phyloP scores from a whole-genome alignment of 148 eudicot species.

The Hydrangea macrophylla region DNA sequence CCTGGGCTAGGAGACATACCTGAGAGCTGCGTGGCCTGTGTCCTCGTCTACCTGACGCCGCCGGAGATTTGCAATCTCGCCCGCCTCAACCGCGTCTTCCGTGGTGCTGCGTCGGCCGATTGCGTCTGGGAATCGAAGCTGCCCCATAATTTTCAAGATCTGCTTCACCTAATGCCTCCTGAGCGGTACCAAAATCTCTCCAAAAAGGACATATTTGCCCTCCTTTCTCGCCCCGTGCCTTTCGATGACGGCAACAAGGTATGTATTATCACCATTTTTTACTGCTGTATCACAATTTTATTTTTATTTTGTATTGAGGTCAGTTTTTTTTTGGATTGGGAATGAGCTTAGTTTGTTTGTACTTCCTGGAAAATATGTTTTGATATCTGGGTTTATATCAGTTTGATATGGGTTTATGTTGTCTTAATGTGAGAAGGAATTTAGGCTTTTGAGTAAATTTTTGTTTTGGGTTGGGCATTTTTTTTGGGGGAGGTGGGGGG shows the following conservation, averaged over 20 bases:
- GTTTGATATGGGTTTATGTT: too few species aligned
- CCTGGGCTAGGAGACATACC: conserved; percentile 89
- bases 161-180: conserved; percentile 48
- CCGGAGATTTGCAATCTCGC: conserved; percentile 93
- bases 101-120: conserved; percentile 87
- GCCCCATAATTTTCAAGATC: conserved; percentile 55
- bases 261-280: too few species aligned
- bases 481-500: too few species aligned
- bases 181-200: conserved; percentile 32
- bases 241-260: conserved; percentile 71
- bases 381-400: too few species aligned
- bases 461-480: not conserved
- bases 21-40: conserved; percentile 89
- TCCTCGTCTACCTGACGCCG: conserved; percentile 71
- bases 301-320: too few species aligned
- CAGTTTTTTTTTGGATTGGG: too few species aligned
- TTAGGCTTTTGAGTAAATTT: not conserved
- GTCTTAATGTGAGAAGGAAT: too few species aligned
- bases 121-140: conserved; percentile 81
- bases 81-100: conserved; percentile 82
- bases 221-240: conserved; percentile 53
- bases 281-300: too few species aligned
- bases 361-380: too few species aligned
- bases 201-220: conserved; percentile 73
- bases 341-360: too few species aligned